Evolutionary conservation across 2,329 filamentous ascomycete species (phyloP).

Genomic region (Fusarium sterilihyphosum): DNA sequence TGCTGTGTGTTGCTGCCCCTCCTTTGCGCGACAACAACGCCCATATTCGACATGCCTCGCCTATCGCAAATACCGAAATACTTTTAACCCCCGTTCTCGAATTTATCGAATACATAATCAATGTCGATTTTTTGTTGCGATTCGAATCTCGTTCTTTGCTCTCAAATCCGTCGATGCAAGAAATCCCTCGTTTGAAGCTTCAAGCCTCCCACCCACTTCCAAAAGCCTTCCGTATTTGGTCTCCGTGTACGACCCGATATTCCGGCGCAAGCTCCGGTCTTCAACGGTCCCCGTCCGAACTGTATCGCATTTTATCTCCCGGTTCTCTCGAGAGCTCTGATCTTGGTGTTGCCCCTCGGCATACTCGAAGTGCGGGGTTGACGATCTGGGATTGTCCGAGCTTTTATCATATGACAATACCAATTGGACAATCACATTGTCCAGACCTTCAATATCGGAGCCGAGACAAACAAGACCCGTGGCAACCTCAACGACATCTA

Average conservation of each 20-base stretch:
- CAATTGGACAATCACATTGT: neutral
- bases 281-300: slow-evolving; percentile 8
- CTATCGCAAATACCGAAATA: slow-evolving; percentile 17
- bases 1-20: slow-evolving; percentile 26
- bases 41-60: slow-evolving; percentile 16
- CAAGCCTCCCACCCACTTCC: neutral
- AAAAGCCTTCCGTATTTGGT: slow-evolving; percentile 7
- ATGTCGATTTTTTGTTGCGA: neutral
- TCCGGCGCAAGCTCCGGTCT: slow-evolving; percentile 10
- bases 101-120: slow-evolving; percentile 3
- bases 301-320: neutral
- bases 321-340: neutral
- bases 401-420: neutral
- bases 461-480: neutral
- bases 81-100: slow-evolving; percentile 5
- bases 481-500: neutral
- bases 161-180: slow-evolving; percentile 2
- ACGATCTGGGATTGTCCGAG: neutral
- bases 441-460: neutral
- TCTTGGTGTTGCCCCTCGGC: slow-evolving; percentile 20
- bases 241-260: slow-evolving; percentile 41
- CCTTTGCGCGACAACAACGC: slow-evolving; percentile 29
- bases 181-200: slow-evolving; percentile 34
- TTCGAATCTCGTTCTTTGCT: neutral
- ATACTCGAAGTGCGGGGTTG: slow-evolving; percentile 28